Conservation (phyloP, 768 basidiomycete genomes). For the Lentinula guzmanii region DNA sequence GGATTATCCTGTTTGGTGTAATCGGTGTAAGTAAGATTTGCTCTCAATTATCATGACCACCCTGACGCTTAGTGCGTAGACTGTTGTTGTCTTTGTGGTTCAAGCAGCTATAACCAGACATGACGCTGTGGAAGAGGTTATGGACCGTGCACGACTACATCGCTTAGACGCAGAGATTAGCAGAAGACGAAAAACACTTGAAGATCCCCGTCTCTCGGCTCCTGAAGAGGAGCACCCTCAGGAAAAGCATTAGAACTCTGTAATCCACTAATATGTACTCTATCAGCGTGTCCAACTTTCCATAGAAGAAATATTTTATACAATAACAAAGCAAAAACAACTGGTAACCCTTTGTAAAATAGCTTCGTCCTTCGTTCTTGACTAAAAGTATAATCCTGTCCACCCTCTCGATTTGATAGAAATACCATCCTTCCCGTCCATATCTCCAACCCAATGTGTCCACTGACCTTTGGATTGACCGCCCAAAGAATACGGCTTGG, state of each 20-base stretch:
- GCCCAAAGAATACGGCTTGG: slow-evolving; percentile 10
- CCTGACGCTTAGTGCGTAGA: slow-evolving; percentile 10
- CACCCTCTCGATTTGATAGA: slow-evolving; percentile 37
- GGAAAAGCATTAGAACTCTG: background rate
- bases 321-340: background rate
- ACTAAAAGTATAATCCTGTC: slow-evolving; percentile 39
- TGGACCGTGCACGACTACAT: background rate
- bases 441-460: slow-evolving; percentile 37
- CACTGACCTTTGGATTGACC: slow-evolving; percentile 17
- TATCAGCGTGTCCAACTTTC: background rate
- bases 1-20: slow-evolving; percentile 49
- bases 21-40: slow-evolving; percentile 34
- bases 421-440: slow-evolving; percentile 31
- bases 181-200: background rate
- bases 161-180: background rate
- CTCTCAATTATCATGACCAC: background rate
- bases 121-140: slow-evolving; percentile 15
- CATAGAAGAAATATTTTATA: no score
- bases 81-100: slow-evolving; percentile 22
- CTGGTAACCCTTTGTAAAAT: background rate
- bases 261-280: background rate
- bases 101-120: slow-evolving; percentile 21
- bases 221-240: background rate
- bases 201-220: slow-evolving; percentile 5
- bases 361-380: background rate